Conservation (phyloP, 169 alveolate genomes). For the Eimeria maxima region DNA sequence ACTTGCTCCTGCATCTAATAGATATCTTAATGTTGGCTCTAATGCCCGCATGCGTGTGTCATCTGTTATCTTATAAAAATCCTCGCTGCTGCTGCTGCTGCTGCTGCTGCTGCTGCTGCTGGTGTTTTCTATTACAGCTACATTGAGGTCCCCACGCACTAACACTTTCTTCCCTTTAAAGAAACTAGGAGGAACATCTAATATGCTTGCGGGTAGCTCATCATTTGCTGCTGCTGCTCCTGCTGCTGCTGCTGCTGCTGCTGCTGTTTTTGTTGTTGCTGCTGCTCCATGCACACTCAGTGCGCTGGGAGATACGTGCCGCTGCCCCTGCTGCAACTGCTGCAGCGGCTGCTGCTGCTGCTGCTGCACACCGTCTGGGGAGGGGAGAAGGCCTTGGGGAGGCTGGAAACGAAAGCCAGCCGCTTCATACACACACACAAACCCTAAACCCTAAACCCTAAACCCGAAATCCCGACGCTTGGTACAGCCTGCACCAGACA, state of each 20-base stretch:
- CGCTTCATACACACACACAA: conserved; percentile 5
- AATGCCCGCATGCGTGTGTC: conserved; percentile 95
- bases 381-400: neutral
- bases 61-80: conserved; percentile 88
- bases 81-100: conserved; percentile 50
- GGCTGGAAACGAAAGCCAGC: conserved; percentile 47
- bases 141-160: conserved; percentile 98
- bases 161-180: conserved; percentile 93
- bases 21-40: conserved; percentile 94
- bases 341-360: conserved; percentile 33
- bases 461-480: neutral
- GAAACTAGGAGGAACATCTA: conserved; percentile 27
- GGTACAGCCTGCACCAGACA: too few relatives aligned
- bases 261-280: neutral
- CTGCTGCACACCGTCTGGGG: conserved; percentile 1
- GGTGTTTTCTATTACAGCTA: conserved; percentile 96
- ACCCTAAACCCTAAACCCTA: conserved; percentile 57
- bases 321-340: conserved; percentile 6
- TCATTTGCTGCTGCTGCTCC: neutral
- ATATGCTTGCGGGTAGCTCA: conserved; percentile 19
- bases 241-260: conserved; percentile 57
- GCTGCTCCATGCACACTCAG: neutral
- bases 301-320: neutral
- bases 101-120: conserved; percentile 49
- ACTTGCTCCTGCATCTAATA: conserved; percentile 95